A percentile compares a stretch with the other conserved stretches of the same genome.
phyloP scores from a whole-genome alignment of 164 flowering plant genomes.

The Tinospora cordifolia region DNA sequence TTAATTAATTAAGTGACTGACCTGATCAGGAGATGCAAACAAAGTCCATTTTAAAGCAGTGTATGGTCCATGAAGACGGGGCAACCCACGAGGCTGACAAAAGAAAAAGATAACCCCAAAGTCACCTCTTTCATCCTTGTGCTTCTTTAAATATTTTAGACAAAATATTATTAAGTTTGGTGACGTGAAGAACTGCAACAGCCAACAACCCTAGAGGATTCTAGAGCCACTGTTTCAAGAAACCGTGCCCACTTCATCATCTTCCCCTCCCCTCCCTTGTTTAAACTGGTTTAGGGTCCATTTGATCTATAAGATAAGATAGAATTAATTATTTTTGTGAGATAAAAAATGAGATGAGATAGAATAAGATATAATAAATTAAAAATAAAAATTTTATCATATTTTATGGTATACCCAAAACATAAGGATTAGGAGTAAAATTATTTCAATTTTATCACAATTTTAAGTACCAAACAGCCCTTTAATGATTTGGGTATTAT shows the following conservation, averaged over 20 bases:
- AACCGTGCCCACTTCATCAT: constrained; percentile 48
- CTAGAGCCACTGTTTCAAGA: constrained; percentile 44
- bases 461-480: too few species aligned
- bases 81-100: constrained; percentile 31
- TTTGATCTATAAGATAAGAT: too few species aligned
- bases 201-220: constrained; percentile 18
- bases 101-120: constrained; percentile 3
- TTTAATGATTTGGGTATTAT: too few species aligned
- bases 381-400: too few species aligned
- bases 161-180: constrained; percentile 23
- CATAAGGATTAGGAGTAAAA: too few species aligned
- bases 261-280: background rate
- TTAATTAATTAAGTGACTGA: constrained; percentile 12
- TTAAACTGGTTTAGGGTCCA: too few species aligned
- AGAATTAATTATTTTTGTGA: too few species aligned
- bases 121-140: background rate
- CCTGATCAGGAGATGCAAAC: constrained; percentile 21
- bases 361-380: too few species aligned
- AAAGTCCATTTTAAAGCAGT: constrained; percentile 8
- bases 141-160: constrained; percentile 20
- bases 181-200: constrained; percentile 33
- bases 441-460: too few species aligned
- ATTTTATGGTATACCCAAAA: too few species aligned
- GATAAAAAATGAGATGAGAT: too few species aligned
- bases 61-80: background rate